phyloP scores from a whole-genome alignment of 2,329 filamentous ascomycete genomes.

The Berkeleyomyces basicola region DNA sequence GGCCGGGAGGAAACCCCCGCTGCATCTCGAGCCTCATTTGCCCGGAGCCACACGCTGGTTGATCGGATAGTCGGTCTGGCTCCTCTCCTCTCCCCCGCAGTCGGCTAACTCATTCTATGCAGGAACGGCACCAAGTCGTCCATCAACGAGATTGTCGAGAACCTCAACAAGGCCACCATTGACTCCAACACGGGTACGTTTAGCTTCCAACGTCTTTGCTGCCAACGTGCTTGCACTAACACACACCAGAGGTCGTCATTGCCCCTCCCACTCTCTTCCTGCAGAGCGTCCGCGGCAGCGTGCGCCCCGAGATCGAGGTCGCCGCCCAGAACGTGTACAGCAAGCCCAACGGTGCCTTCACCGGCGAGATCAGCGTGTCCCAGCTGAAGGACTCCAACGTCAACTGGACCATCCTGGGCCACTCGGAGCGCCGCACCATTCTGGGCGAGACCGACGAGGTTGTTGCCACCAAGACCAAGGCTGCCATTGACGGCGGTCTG shows the following conservation, averaged over 20 bases:
- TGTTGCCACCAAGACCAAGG: constrained; percentile 88
- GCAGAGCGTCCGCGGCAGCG: constrained; percentile 62
- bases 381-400: constrained; percentile 84
- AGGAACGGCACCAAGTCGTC: constrained; percentile 89
- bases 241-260: constrained; percentile 68
- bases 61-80: neutral
- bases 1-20: constrained; percentile 14
- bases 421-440: constrained; percentile 87
- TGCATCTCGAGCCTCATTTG: constrained; percentile 3
- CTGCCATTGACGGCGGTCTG: constrained; percentile 70
- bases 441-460: constrained; percentile 73
- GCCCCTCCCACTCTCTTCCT: constrained; percentile 85
- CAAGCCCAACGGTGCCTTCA: constrained; percentile 93
- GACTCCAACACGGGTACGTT: constrained; percentile 30
- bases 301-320: constrained; percentile 63
- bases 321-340: constrained; percentile 95
- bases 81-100: neutral
- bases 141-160: constrained; percentile 79
- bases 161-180: constrained; percentile 73
- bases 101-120: constrained; percentile 7
- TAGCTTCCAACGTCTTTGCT: neutral
- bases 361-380: constrained; percentile 82
- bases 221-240: neutral
- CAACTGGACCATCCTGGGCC: constrained; percentile 80
- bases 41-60: neutral